phyloP scores from a whole-genome alignment of 768 basidiomycete genomes.

The Sarcodon sp. region DNA sequence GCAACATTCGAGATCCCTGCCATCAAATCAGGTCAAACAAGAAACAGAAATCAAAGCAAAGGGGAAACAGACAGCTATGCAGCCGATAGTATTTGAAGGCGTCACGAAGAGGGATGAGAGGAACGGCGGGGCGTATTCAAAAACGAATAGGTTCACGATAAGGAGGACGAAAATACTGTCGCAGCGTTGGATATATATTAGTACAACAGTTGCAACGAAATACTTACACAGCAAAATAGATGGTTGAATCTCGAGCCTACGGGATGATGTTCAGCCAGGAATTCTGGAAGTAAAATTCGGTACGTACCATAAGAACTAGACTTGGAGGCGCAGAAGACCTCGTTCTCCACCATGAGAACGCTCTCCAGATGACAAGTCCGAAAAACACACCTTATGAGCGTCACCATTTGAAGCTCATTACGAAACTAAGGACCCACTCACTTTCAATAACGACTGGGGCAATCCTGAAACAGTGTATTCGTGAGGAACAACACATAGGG shows the following conservation, averaged over 20 bases:
- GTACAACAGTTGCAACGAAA: neutral
- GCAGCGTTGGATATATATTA: neutral
- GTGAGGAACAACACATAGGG: neutral
- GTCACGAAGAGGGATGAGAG: slow-evolving; percentile 4
- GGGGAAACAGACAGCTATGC: slow-evolving; percentile 3
- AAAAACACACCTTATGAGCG: slow-evolving; percentile 3
- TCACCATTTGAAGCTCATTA: neutral
- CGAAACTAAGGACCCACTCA: neutral
- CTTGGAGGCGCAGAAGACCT: slow-evolving; percentile 1
- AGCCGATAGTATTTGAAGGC: slow-evolving; percentile 5
- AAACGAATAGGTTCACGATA: slow-evolving; percentile 6
- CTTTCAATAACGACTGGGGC: slow-evolving; percentile 5
- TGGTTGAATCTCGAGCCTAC: slow-evolving; percentile 5
- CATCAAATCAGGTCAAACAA: neutral
- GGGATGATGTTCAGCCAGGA: neutral
- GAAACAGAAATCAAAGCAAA: neutral
- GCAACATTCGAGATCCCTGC: slow-evolving; percentile 6
- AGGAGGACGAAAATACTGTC: slow-evolving; percentile 4
- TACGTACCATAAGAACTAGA: slow-evolving; percentile 4
- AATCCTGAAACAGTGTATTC: slow-evolving; percentile 1
- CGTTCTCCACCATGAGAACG: slow-evolving; percentile 1
- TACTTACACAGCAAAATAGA: slow-evolving; percentile 6
- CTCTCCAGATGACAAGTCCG: slow-evolving; percentile 1
- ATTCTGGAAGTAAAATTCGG: neutral
- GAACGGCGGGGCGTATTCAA: slow-evolving; percentile 5